These are phyloP conservation scores for Jaminaea rosea DNA, from an alignment of 1,284 basidiomycete species.

Conservation along the genomic window DNA sequence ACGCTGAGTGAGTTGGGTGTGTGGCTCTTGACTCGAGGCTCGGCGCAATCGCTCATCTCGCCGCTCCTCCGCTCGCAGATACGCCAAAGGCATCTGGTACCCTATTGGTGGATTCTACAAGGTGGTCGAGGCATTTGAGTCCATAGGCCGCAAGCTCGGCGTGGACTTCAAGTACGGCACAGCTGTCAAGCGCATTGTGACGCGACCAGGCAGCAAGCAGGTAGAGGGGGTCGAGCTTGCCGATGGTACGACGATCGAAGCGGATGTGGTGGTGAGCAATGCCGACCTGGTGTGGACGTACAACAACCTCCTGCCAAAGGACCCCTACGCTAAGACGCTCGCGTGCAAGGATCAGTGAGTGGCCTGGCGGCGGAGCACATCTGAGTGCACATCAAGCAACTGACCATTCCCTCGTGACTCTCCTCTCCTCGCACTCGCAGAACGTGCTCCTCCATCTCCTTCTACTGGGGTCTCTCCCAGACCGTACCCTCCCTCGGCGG, in stretches of 20 bases:
- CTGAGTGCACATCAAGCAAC: no score
- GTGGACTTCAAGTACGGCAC: slow-evolving; percentile 50
- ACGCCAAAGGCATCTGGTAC: slow-evolving; percentile 53
- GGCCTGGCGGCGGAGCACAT: no score
- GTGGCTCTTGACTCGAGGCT: no score
- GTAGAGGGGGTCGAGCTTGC: slow-evolving; percentile 50
- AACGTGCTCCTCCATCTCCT: slow-evolving; percentile 54
- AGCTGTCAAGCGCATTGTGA: slow-evolving; percentile 48
- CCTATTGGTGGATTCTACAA: slow-evolving; percentile 53
- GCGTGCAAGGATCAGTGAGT: slow-evolving; percentile 37
- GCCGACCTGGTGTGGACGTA: slow-evolving; percentile 53
- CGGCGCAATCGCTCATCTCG: no score
- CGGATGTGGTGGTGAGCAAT: slow-evolving; percentile 53
- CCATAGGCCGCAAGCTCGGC: slow-evolving; percentile 49
- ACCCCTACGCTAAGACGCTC: slow-evolving; percentile 38
- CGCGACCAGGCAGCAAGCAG: slow-evolving; percentile 9
- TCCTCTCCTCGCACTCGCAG: no score
- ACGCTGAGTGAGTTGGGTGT: slow-evolving; percentile 52
- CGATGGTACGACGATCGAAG: slow-evolving; percentile 48
- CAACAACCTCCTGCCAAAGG: slow-evolving; percentile 48
- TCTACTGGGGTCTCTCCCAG: slow-evolving; percentile 53
- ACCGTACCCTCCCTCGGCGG: slow-evolving; percentile 50
- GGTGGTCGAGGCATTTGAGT: slow-evolving; percentile 50
- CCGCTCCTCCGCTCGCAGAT: no score
- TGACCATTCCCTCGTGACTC: no score